Percentiles rank a stretch among this genome's conserved stretches.
Evolutionary conservation across 768 basidiomycete species (phyloP).

Genomic region (Tricholoma furcatifolium): DNA sequence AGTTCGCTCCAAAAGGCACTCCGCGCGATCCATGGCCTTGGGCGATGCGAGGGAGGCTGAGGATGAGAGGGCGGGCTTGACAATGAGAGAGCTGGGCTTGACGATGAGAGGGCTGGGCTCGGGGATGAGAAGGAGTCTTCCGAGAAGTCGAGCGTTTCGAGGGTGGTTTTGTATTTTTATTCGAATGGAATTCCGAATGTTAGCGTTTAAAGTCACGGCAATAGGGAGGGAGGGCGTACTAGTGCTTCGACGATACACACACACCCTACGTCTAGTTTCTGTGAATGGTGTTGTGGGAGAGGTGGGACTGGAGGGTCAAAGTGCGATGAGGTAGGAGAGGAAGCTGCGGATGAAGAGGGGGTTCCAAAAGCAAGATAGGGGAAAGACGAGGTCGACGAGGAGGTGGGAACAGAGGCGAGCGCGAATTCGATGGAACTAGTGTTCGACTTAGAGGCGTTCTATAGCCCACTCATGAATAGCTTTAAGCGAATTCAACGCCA

Average conservation of each 20-base stretch:
- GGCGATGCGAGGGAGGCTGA: slow-evolving; percentile 20
- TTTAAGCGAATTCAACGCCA: background rate
- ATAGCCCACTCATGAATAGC: slow-evolving; percentile 1
- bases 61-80: too few relatives aligned
- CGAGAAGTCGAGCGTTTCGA: slow-evolving; percentile 93
- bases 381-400: slow-evolving; percentile 23
- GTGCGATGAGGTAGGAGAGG: slow-evolving; percentile 35
- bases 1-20: slow-evolving; percentile 96
- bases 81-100: too few relatives aligned
- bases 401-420: slow-evolving; percentile 72
- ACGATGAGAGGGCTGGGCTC: too few relatives aligned
- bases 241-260: slow-evolving; percentile 90
- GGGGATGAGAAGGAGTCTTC: slow-evolving; percentile 65
- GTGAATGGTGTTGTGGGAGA: slow-evolving; percentile 51
- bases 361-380: slow-evolving; percentile 25
- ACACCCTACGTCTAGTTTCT: slow-evolving; percentile 81
- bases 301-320: slow-evolving; percentile 28
- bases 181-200: too few relatives aligned
- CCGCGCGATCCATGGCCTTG: slow-evolving; percentile 92
- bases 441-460: slow-evolving; percentile 51
- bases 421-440: slow-evolving; percentile 83
- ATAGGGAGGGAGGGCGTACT: slow-evolving; percentile 45
- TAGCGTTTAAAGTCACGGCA: slow-evolving; percentile 25
- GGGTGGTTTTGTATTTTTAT: slow-evolving; percentile 90
- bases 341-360: slow-evolving; percentile 25